Evolutionary conservation across 139 green algal species (phyloP), one percentile per base, ranked within the genome.

Genomic region (Chlorella vulgaris): DNA sequence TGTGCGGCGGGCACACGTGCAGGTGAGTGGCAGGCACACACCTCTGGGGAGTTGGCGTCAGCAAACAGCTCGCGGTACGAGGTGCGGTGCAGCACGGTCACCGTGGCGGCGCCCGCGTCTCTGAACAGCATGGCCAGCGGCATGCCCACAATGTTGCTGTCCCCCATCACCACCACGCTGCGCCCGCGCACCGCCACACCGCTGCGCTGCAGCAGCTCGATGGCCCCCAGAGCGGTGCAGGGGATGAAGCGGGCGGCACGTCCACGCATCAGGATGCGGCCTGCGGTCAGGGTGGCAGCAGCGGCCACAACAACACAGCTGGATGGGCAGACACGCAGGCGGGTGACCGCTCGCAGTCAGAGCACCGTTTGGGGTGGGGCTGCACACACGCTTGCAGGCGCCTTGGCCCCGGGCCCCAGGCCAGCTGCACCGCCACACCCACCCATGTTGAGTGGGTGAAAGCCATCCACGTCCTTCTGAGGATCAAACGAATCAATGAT

Each of bases 401-500:
- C n/a, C n/a, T n/a, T n/a, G n/a, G n/a, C n/a, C n/a, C n/a, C n/a
- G n/a, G n/a, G n/a, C n/a, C n/a, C n/a, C n/a, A n/a, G n/a, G n/a
- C n/a, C n/a, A n/a, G n/a, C n/a, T n/a, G n/a, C n/a, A n/a, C n/a
- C n/a, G n/a, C 15, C 10, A 43, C 70, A 26, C 82, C 29, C 75
- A 84, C 29, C 96, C 96, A 98, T 95, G 93, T 99, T 99, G 51
- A 97, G 79, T 0, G 96, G 96, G 71, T 98, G 94, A 88, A 98
- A 98, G 31, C 96, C 96, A 83, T 99, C 96, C 42, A 99, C 95
- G 78, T 99, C 96, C 88, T 98, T 98, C 22, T 91, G 84, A 0
- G 95, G 83, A 55, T 86, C 89, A 42, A 99, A 93, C 35, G 83
- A 88, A 29, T 88, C 86, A n/a, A 99, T 87, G 6, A 99, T 82